Base-by-base conservation (phyloP, 495 filamentous ascomycete genomes). In the Xylaria acuta region DNA sequence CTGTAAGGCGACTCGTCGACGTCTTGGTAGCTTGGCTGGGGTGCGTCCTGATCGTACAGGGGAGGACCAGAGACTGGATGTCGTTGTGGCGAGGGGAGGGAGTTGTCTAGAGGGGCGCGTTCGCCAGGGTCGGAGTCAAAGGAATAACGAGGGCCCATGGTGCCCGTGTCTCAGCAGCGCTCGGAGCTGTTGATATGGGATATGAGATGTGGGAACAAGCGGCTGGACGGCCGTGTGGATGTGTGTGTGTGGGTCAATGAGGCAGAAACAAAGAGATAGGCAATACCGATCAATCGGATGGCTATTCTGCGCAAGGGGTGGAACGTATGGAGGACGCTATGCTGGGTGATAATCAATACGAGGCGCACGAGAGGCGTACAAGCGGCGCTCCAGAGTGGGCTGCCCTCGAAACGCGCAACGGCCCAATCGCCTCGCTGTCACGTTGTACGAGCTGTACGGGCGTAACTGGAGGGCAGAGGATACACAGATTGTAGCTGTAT, bases 61-160 rank as follows among this genome's bases (percentile, higher is more conserved):
- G 38, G n/a, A 9, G 4, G 38, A 12, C 22, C 18, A 25, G 74
- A 75, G 32, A 56, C 63, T 40, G 75, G 78, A 40, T 68, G 76
- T 69, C 71, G 63, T 71, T 72, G 73, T 14, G 73, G n/a, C 58
- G 72, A 69, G 34, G 53, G 73, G 34, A 72, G 75, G 36, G 69
- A 65, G 27, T 73, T 59, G 69, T 76, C 82, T 51, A 84, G 80
- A 64, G 83, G 82, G 60, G 79, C 75, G 69, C 74, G 78, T 70
- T 83, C 83, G 68, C 77, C 80, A 54, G 79, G 62, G 25, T 84
- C 80, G 66, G 81, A 80, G 41, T 82, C 79, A 49, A 72, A 72
- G 56, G 73, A 78, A 70, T 77, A 80, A 40, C 77, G 74, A 68
- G 71, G 71, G 45, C 64, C 69, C 75, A 77, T 77, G 59, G 74